These are phyloP conservation scores for Nicotiana rustica DNA, from an alignment of 305 asterid genomes.

Conservation along the genomic window DNA sequence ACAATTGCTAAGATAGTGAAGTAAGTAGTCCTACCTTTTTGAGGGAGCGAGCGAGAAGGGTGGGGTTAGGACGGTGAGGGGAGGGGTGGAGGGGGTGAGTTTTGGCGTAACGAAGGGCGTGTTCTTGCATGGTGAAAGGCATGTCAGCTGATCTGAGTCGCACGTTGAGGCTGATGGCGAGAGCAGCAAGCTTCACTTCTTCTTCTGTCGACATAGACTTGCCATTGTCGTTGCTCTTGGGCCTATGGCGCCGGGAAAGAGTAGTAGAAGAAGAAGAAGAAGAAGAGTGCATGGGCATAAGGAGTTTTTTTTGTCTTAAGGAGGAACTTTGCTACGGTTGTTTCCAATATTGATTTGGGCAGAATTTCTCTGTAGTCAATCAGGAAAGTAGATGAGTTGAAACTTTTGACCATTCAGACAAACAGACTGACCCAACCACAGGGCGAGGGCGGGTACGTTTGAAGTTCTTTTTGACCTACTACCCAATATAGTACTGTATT, in stretches of 20 bases:
- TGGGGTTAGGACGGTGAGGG: slow-evolving; percentile 62
- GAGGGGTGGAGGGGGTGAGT: slow-evolving; percentile 59
- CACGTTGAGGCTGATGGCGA: slow-evolving; percentile 61
- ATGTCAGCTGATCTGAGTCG: slow-evolving; percentile 76
- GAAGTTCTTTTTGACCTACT: slow-evolving; percentile 24
- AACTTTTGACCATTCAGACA: slow-evolving; percentile 35
- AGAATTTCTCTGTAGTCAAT: slow-evolving; percentile 7
- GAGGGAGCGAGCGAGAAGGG: slow-evolving; percentile 77
- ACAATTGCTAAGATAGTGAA: not conserved
- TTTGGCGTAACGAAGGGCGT: slow-evolving; percentile 68
- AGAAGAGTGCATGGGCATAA: slow-evolving; percentile 28
- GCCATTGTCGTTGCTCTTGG: not conserved
- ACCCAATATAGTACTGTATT: too few species aligned
- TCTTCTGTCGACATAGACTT: slow-evolving; percentile 38
- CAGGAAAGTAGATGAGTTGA: slow-evolving; percentile 14
- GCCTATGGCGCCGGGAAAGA: not conserved
- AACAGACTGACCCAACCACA: slow-evolving; percentile 16
- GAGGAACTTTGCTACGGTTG: not conserved
- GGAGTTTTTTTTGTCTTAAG: not conserved
- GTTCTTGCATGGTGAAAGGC: slow-evolving; percentile 82
- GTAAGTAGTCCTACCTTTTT: slow-evolving; percentile 55
- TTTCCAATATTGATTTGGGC: slow-evolving; percentile 32
- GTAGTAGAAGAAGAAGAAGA: slow-evolving; percentile 15
- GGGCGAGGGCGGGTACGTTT: not conserved
- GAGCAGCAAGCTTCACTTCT: slow-evolving; percentile 61